These are phyloP conservation scores for Lichtheimia ornata DNA, from an alignment of 371 early-diverging fungal species.

Conservation along the genomic window DNA sequence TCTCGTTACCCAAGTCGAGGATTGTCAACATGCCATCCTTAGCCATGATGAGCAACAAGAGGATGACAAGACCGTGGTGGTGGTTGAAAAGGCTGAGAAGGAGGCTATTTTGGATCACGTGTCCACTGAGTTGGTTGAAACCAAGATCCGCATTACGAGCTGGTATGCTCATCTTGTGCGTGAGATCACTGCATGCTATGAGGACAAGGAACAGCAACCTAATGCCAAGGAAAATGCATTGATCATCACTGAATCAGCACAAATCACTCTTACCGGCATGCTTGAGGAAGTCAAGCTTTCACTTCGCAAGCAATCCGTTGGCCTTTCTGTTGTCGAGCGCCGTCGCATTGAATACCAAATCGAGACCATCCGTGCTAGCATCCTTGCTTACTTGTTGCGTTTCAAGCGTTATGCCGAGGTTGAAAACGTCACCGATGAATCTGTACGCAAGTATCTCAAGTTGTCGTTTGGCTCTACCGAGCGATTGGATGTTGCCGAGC, in stretches of 20 bases:
- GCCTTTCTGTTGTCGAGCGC: conserved; percentile 15
- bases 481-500: conserved; percentile 9
- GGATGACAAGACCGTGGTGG: conserved; percentile 17
- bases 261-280: conserved; percentile 22
- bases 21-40: conserved; percentile 29
- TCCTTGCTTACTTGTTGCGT: conserved; percentile 19
- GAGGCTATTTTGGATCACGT: conserved; percentile 23
- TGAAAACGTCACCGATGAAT: conserved; percentile 14
- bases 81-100: conserved; percentile 22
- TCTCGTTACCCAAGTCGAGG: conserved; percentile 26
- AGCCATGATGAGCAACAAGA: conserved; percentile 20
- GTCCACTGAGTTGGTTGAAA: conserved; percentile 23
- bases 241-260: conserved; percentile 28
- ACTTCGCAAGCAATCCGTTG: not conserved
- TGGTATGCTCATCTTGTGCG: conserved; percentile 30
- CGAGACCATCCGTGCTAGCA: conserved; percentile 19
- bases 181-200: conserved; percentile 20
- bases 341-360: conserved; percentile 26
- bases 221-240: conserved; percentile 18
- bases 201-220: not conserved
- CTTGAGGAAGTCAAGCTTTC: conserved; percentile 29
- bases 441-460: conserved; percentile 13
- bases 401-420: conserved; percentile 9
- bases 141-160: conserved; percentile 25
- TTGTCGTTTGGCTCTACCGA: conserved; percentile 23